Base-by-base conservation (phyloP, 768 basidiomycete species). In the Suillus subalutaceus region DNA sequence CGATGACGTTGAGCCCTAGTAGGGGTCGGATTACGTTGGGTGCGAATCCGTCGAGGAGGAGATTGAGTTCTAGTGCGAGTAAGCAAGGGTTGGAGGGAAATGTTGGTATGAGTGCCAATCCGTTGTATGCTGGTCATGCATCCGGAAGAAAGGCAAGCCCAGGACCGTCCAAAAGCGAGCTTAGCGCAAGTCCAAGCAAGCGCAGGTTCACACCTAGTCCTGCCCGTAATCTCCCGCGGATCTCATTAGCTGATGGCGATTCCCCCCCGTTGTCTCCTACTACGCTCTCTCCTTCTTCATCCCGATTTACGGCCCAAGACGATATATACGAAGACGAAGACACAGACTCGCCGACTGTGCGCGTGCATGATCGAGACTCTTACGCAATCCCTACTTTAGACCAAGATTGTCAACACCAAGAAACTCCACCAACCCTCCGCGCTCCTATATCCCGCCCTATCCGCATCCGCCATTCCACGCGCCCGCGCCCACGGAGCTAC, bases 401-500 rank as follows among this genome's bases (percentile, higher is more conserved):
- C 26, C 40, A 43, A 30, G 10, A 43, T 2, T 26, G 16, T 3
- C 58, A 26, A 40, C 40, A 30, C 10, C 26, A 60, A 30, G 26
- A 30, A 20, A 16, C 12, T 3, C 0, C 10, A 20, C 12, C 40
- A 20, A 43, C 41, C 16, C 40, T 60, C 18, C 59, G 41, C 6
- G 18, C 61, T 38, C 6, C 61, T 6, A 57, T 58, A 9, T 68
- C 70, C 0, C 70, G 72, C 60, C 73, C 74, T 0, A 72, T 79
- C 13, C 70, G 77, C 18, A 70, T 81, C 18, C 76, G 81, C 23
- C 67, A 76, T 32, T 75, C 74, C 61, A 63, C 77, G 1, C 59
- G 72, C 1, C 66, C 77, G 23, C 83, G 88, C 9, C 85, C 89
- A 18, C 79, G 85, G 72, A 91, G 90, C 69, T 90, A 88, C 72